These are phyloP conservation scores for Quercus variabilis DNA, from an alignment of 306 rosid genomes.

Conservation along the genomic window DNA sequence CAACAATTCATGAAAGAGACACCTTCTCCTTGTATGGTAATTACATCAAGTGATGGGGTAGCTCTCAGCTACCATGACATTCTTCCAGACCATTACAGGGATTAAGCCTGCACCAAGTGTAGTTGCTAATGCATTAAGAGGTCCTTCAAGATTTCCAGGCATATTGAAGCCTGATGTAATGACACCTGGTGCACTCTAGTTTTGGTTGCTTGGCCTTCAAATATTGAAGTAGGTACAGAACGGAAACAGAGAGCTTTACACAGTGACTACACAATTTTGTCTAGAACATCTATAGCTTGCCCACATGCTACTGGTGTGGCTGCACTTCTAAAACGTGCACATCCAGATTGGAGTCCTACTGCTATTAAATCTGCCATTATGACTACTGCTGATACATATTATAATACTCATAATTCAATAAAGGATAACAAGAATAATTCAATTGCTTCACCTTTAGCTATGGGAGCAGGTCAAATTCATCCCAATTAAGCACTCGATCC, in stretches of 20 bases:
- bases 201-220: background rate
- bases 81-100: background rate
- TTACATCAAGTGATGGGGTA: background rate
- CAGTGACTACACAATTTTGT: background rate
- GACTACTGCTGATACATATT: background rate
- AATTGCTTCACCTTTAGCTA: constrained; percentile 41
- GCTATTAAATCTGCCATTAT: constrained; percentile 10
- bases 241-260: background rate
- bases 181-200: background rate
- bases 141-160: background rate
- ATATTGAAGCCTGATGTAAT: constrained; percentile 16
- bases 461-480: constrained; percentile 49
- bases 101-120: background rate
- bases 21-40: background rate
- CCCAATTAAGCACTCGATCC: constrained; percentile 55
- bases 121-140: background rate
- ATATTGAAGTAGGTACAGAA: background rate
- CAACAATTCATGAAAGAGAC: background rate
- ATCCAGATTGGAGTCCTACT: constrained; percentile 10
- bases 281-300: constrained; percentile 5
- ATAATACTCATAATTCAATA: constrained; percentile 21
- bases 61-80: background rate
- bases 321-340: constrained; percentile 8
- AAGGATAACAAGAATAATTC: constrained; percentile 21
- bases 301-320: constrained; percentile 9